phyloP scores from a whole-genome alignment of 1,284 basidiomycete species.

The Tilletia horrida region DNA sequence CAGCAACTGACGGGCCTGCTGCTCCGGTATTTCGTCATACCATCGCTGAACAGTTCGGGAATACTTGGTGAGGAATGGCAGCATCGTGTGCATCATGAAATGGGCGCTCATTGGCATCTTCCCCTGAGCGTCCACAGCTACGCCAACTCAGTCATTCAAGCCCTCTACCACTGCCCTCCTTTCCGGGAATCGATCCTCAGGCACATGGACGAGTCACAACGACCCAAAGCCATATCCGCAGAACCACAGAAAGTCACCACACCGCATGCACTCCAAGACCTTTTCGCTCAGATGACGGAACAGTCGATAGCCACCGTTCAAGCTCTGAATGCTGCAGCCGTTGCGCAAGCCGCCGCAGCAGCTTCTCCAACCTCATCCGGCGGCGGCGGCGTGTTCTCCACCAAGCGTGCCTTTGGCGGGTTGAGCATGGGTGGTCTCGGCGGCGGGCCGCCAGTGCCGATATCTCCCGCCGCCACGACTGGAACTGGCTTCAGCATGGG shows the following conservation, averaged over 20 bases:
- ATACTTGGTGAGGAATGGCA: slow-evolving; percentile 38
- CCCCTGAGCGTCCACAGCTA: slow-evolving; percentile 59
- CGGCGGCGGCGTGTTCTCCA: neutral
- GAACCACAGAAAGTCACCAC: neutral
- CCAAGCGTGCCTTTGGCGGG: slow-evolving; percentile 8
- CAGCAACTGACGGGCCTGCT: too few relatives aligned
- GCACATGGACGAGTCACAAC: slow-evolving; percentile 20
- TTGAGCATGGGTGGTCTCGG: slow-evolving; percentile 15
- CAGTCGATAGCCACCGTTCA: slow-evolving; percentile 6
- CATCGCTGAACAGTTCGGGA: slow-evolving; percentile 37
- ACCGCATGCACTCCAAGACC: slow-evolving; percentile 1
- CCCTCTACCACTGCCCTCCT: slow-evolving; percentile 82
- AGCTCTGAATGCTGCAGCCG: neutral
- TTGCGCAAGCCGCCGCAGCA: neutral
- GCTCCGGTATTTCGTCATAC: too few relatives aligned
- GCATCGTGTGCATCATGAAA: neutral
- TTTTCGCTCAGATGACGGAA: slow-evolving; percentile 14
- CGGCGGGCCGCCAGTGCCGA: neutral
- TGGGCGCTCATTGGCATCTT: neutral
- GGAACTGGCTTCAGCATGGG: slow-evolving; percentile 4
- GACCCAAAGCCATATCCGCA: neutral
- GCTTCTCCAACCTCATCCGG: neutral
- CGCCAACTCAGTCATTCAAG: slow-evolving; percentile 94
- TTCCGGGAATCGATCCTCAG: slow-evolving; percentile 69
- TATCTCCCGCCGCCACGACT: neutral